Base-by-base conservation (phyloP, 2,329 filamentous ascomycete genomes). In the Lecanicillium sp. region DNA sequence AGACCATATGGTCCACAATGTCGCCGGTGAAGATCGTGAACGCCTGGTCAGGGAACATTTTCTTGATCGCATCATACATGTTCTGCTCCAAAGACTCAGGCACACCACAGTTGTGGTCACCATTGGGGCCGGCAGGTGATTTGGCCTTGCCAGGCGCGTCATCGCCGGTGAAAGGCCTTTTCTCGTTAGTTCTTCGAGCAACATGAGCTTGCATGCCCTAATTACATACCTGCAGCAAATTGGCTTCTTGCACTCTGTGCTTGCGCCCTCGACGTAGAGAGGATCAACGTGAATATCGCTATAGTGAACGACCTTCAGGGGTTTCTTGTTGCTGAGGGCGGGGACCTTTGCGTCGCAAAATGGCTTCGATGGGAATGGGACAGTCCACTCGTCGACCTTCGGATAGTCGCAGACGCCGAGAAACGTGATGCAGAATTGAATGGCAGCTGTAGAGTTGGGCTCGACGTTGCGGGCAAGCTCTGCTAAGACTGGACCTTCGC, bases 241-340 rank as follows among this genome's bases (percentile, higher is more conserved):
- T 2, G 75, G 75, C 58, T 79, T 78, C 15, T 70, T 68, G 60
- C 79, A 83, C 51, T 78, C 67, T 17, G 72, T 69, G 56, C 69
- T 79, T 4, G 74, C 66, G 0, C 78, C 79, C 3, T 68, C 61
- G 23, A 70, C 68, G 57, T 83, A 83, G 12, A 70, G 64, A 7
- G 70, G 72, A 53, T 83, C 78, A 43, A 82, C 64, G 50, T 82
- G 79, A 36, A 79, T 77, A 53, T 83, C 79, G n/a, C 74, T 79
- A 58, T 77, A 76, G 55, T 83, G 79, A 19, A 81, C 74, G 3
- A 83, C 66, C 54, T 74, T 71, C 51, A 80, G 57, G 6, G 77
- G 72, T 5, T 64, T 56, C 57, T 70, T 60, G 3, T 69, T 68
- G 40, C 72, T 75, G 2, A 72, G 63, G 2, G 49, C 42, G 15